A percentile compares a stretch with the other conserved stretches of the same genome.
Evolutionary conservation across 805 yeast genomes (phyloP).

Genomic region (Yarrowia sp.): DNA sequence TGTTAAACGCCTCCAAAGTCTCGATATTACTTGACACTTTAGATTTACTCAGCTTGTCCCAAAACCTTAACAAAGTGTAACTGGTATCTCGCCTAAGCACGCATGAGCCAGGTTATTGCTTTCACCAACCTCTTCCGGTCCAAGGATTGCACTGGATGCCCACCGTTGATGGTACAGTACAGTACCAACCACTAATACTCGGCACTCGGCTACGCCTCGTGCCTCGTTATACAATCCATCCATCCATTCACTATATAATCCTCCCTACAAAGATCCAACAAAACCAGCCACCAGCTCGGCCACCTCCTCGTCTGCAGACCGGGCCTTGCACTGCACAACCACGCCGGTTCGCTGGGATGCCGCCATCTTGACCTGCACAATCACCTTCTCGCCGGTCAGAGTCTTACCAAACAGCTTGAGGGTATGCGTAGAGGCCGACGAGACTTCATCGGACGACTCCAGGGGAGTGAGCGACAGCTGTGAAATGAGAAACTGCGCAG

Average conservation of each 20-base stretch:
- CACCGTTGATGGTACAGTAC: too few species aligned
- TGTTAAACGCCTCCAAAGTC: too few species aligned
- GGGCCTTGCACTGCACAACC: conserved; percentile 30
- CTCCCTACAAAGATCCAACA: conserved; percentile 31
- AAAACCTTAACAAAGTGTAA: too few species aligned
- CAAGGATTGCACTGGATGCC: too few species aligned
- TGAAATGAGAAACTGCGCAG: conserved; percentile 53
- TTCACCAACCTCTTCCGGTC: too few species aligned
- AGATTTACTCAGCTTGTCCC: too few species aligned
- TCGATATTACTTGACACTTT: too few species aligned
- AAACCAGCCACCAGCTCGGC: conserved; percentile 51
- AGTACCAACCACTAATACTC: too few species aligned
- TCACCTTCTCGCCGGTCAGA: conserved; percentile 48
- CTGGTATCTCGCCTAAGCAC: too few species aligned
- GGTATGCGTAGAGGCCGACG: conserved; percentile 59
- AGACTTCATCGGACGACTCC: conserved; percentile 63
- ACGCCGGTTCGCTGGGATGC: conserved; percentile 46
- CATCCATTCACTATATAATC: too few species aligned
- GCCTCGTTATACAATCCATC: background rate
- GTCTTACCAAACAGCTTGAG: conserved; percentile 84
- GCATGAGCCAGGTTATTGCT: too few species aligned
- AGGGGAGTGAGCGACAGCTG: conserved; percentile 66
- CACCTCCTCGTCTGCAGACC: conserved; percentile 45
- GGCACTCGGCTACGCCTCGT: too few species aligned
- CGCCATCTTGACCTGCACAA: conserved; percentile 46